Conservation (phyloP, 164 flowering plant genomes). For the Vitis amurensis region DNA sequence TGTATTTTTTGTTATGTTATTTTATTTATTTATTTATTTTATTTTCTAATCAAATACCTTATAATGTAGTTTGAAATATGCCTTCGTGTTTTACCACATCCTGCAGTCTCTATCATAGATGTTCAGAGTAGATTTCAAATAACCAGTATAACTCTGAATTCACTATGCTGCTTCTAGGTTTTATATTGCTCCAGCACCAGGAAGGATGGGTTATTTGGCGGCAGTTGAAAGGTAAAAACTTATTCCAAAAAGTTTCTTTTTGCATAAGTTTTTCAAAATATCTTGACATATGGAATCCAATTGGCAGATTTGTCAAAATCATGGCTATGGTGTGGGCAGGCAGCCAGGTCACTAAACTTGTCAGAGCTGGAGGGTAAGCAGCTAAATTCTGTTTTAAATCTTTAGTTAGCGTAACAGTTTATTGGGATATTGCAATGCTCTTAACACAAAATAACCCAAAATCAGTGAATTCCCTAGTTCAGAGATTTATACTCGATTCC, state of each 20-base stretch:
- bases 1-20: too few relatives aligned
- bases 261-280: neutral
- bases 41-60: too few relatives aligned
- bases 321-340: constrained; percentile 97
- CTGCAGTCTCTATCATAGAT: neutral
- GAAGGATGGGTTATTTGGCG: constrained; percentile 69
- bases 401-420: neutral
- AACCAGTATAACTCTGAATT: neutral
- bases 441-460: neutral
- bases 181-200: constrained; percentile 74
- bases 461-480: neutral
- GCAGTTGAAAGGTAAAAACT: constrained; percentile 60
- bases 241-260: neutral
- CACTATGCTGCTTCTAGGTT: constrained; percentile 47
- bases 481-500: neutral
- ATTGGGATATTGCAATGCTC: neutral
- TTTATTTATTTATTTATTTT: too few relatives aligned
- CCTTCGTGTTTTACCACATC: too few relatives aligned
- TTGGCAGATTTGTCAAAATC: constrained; percentile 75
- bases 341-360: constrained; percentile 86
- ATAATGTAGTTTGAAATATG: too few relatives aligned
- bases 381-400: neutral
- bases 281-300: neutral
- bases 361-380: constrained; percentile 77
- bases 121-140: neutral